Percentiles rank a stretch among this genome's conserved stretches.
These are phyloP conservation scores for Aspergillus pseudotamarii DNA, from an alignment of 2,329 filamentous ascomycete genomes.

Conservation along the genomic window DNA sequence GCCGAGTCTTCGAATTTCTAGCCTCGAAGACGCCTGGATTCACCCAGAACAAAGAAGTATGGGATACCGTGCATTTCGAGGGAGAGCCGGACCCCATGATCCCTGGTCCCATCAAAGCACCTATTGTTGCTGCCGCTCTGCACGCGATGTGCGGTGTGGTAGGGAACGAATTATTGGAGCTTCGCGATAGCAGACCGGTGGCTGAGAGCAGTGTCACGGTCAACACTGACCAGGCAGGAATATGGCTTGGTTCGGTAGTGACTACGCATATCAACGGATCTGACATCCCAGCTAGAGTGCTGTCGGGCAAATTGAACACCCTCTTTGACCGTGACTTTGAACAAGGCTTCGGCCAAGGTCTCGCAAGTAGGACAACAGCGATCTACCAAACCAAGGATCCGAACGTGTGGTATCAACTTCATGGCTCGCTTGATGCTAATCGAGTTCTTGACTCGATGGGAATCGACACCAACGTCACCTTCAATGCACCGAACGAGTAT, in stretches of 20 bases:
- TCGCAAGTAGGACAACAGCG: conserved; percentile 47
- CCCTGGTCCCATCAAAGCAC: conserved; percentile 49
- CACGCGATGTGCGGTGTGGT: conserved; percentile 50
- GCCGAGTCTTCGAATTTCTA: conserved; percentile 42
- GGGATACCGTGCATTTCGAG: conserved; percentile 41
- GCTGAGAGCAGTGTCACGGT: conserved; percentile 36
- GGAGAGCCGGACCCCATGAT: conserved; percentile 45
- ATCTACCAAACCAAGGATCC: conserved; percentile 54
- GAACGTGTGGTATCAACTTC: conserved; percentile 54
- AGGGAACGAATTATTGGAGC: conserved; percentile 43
- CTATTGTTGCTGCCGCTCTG: conserved; percentile 45
- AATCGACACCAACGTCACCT: conserved; percentile 38
- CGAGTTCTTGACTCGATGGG: conserved; percentile 51
- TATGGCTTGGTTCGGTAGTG: conserved; percentile 49
- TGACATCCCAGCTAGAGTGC: conserved; percentile 32
- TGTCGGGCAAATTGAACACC: conserved; percentile 30
- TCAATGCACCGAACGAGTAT: conserved; percentile 11
- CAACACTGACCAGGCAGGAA: conserved; percentile 51
- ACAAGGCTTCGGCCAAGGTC: conserved; percentile 35
- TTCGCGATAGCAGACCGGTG: conserved; percentile 21
- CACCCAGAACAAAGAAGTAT: conserved; percentile 33
- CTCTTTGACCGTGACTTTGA: conserved; percentile 43
- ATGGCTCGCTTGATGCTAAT: conserved; percentile 52
- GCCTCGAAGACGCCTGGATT: conserved; percentile 45
- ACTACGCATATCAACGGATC: conserved; percentile 43